Conservation (phyloP, 331 rosid genomes). For the Malus hybrid region DNA sequence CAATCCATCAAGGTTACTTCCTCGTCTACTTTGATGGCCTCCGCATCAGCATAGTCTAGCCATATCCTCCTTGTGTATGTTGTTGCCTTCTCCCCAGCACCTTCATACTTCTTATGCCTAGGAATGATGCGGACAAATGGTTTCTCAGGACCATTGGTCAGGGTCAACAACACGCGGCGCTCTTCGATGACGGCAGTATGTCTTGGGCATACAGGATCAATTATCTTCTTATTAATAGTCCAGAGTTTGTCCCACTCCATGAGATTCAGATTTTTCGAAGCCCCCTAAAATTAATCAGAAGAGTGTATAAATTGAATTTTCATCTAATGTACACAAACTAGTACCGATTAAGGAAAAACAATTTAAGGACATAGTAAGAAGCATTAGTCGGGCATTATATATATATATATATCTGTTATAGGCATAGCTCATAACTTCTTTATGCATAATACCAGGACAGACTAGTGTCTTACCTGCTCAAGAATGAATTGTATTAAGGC, state of each 20-base stretch:
- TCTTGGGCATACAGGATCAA: constrained; percentile 99
- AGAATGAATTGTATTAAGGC: constrained; percentile 86
- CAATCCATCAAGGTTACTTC: constrained; percentile 95
- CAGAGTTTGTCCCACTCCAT: constrained; percentile 99
- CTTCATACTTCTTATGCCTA: constrained; percentile 86
- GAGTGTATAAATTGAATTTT: not conserved
- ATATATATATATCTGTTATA: not conserved
- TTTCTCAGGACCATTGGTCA: constrained; percentile 78
- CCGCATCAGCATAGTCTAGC: constrained; percentile 79
- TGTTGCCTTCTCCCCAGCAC: constrained; percentile 81
- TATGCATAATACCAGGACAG: not conserved
- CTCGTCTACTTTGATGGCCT: constrained; percentile 50
- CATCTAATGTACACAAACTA: not conserved
- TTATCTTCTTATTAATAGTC: constrained; percentile 91
- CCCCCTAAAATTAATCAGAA: constrained; percentile 46
- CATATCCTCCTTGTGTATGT: constrained; percentile 60
- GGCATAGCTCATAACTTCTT: not conserved
- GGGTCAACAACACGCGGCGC: constrained; percentile 54
- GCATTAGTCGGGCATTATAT: not conserved
- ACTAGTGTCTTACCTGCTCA: constrained; percentile 56
- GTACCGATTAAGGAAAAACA: not conserved
- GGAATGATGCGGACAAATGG: constrained; percentile 69
- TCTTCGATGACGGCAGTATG: constrained; percentile 82
- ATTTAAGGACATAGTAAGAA: not conserved
- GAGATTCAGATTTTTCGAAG: constrained; percentile 91